Conservation (phyloP, 768 basidiomycete genomes). For the Austroboletus festivus region DNA sequence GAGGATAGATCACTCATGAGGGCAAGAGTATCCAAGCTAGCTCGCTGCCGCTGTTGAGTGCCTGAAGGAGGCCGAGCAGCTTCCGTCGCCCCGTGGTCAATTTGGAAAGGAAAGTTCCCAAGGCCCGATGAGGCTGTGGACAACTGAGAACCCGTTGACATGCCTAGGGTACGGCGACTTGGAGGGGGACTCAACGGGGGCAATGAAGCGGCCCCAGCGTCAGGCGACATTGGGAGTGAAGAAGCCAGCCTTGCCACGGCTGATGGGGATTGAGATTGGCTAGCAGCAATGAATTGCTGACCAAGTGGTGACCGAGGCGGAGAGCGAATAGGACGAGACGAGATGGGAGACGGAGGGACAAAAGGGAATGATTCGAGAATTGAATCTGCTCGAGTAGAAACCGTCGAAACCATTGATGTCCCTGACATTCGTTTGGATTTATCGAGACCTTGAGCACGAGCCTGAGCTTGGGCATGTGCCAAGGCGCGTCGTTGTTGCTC, state of each 20-base stretch:
- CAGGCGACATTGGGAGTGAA: not conserved
- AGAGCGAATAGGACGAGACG: constrained; percentile 71
- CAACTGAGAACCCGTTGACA: constrained; percentile 74
- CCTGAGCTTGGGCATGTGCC: constrained; percentile 58
- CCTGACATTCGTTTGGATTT: constrained; percentile 52
- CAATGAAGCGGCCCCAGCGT: constrained; percentile 27
- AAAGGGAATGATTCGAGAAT: constrained; percentile 87
- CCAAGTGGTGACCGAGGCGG: constrained; percentile 72
- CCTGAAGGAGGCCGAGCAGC: constrained; percentile 32
- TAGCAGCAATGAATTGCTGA: constrained; percentile 48
- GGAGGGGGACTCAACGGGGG: constrained; percentile 46
- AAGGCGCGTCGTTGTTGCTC: constrained; percentile 67
- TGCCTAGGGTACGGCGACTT: constrained; percentile 56
- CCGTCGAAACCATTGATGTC: constrained; percentile 62
- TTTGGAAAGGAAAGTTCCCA: constrained; percentile 84
- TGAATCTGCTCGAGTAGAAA: constrained; percentile 76
- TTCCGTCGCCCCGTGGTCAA: constrained; percentile 57
- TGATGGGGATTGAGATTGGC: constrained; percentile 8
- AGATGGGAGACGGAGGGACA: constrained; percentile 86
- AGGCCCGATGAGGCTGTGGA: constrained; percentile 80
- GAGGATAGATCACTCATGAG: constrained; percentile 79
- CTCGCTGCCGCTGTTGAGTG: constrained; percentile 54
- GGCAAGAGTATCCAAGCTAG: constrained; percentile 82
- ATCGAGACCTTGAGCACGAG: constrained; percentile 50
- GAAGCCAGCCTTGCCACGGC: not conserved